Evolutionary conservation across 345 rosid genomes (phyloP), one percentile per base, ranked within the genome.

Genomic region (Corymbia maculata): DNA sequence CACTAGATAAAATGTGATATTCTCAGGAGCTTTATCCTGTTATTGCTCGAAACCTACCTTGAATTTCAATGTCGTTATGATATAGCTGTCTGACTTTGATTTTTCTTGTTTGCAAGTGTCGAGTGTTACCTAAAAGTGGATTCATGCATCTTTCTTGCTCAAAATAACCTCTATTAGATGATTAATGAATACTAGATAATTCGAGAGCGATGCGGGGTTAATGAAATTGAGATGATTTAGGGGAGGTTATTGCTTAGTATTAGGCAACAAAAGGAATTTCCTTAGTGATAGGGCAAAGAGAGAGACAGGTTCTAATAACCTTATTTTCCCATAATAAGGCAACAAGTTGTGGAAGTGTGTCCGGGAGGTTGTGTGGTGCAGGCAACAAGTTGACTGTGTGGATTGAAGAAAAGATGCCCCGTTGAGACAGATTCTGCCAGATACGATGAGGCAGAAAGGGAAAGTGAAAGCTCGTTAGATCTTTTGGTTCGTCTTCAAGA

Each of bases 381-480:
- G 47, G 47, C 80, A 21, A 36, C 80, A 36, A 70, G 24, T 70
- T 70, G 80, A 32, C 9, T 36, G 80, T 70, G 13, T 70, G 45
- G 80, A 16, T 70, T 17, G 80, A 70, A 36, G 80, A 70, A 32
- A 70, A 70, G 45, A 70, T 70, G 80, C 47, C 47, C 8, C 14
- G 1, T 7, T 8, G 86, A 86, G 84, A 86, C 87, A 79, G 26
- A 86, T 26, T 57, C 32, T 8, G 79, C 57, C 52, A 45, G 85
- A 86, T 79, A 28, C 59, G 50, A 57, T 30, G 51, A 84, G 86
- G 51, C 52, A 61, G 89, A 1, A 82, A 88, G 28, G 44, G 88
- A 90, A 90, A 87, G 85, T 70, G 92, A 90, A 51, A 88, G 92
- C 85, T 88, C 86, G n/a, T 45, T 50, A 47, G 79, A 14, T 55